Evolutionary conservation across 768 basidiomycete genomes (phyloP), one percentile per base, ranked within the genome.

Genomic region (Lactarius tabidus): DNA sequence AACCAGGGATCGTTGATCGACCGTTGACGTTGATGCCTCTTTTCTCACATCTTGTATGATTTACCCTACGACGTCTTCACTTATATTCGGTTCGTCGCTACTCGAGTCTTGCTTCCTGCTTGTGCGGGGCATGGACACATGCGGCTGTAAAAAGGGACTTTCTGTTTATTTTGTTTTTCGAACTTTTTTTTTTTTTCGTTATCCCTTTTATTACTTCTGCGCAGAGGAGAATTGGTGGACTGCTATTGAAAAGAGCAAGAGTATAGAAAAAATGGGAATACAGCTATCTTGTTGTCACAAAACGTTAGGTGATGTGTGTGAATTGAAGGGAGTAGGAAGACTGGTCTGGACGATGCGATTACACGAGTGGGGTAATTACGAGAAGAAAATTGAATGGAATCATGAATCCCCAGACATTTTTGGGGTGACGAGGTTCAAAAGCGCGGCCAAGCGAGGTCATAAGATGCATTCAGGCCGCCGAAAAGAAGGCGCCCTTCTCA

Each of bases 21-120:
- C 53, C 52, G 59, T 65, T 61, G 59, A 65, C 55, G 33, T 45
- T 59, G 58, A 64, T 60, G 41, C 33, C 28, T 55, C 4, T 45
- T 10, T 36, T 55, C 20, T 59, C 58, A 35, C 38, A 53, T 20
- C 29, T 61, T 57, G 48, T 64, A 64, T 38, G 63, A 57, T 65
- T 45, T 23, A 60, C 45, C 52, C 45, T 15, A 39, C 28, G 54
- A 65, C n/a, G 28, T 36, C 10, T 15, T 43, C 26, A 55, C 26
- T 28, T 33, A 20, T 28, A 36, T 60, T 38, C 53, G 41, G 29
- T 65, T 65, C 41, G 45, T 55, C 23, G 23, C 28, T 26, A 20
- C 31, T 59, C 51, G 23, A n/a, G 35, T 54, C 20, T 35, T 55
- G n/a, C 58, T 54, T 18, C 33, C 33, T n/a, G 43, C 48, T 31